Evolutionary conservation across 2,329 filamentous ascomycete genomes (phyloP), one percentile per base, ranked within the genome.

Genomic region (Cercospora janseana): DNA sequence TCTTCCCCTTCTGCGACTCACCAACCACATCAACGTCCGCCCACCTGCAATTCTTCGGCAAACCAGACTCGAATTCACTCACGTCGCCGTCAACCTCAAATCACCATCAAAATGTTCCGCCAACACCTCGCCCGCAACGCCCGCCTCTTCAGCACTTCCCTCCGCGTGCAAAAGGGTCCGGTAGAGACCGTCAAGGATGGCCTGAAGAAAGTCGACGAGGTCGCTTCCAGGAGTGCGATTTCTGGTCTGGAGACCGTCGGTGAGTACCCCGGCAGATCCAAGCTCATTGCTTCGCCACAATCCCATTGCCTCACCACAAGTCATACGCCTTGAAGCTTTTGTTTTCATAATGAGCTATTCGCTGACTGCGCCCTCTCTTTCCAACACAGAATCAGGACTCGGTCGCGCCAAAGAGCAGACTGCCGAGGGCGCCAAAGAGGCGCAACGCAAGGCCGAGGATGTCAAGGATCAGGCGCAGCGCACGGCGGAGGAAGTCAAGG

Each of bases 191-290:
- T 76, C 58, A 83, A 82, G 67, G 79, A 83, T 32, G 75, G 78
- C 0, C 65, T 79, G 38, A 80, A 83, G 70, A 73, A 71, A 47
- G 78, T 79, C 15, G 80, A 85, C 66, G 70, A 75, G 54, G 72
- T 72, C 16, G 73, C 82, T 27, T 76, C 79, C 1, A 72, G 80
- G 64, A 75, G 69, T 20, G 75, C 77, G 8, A 77, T 84, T 16
- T 79, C 79, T 69, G 81, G 81, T 37, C 82, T 84, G 54, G 78
- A 85, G 69, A 80, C 75, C 60, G 78, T 79, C 52, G 75, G 81
- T 83, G 77, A 52, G 80, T 75, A 38, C 15, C 15, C 6, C 7
- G 10, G 29, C 13, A 2, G 18, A 4, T 2, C 10, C 7, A 28
- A 6, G 4, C 15, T 2, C 21, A 16, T 9, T 15, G 12, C 23